A percentile compares a stretch with the other conserved stretches of the same genome.
Evolutionary conservation across 495 filamentous ascomycete genomes (phyloP).

Genomic region (Chlorociboria aeruginascens): DNA sequence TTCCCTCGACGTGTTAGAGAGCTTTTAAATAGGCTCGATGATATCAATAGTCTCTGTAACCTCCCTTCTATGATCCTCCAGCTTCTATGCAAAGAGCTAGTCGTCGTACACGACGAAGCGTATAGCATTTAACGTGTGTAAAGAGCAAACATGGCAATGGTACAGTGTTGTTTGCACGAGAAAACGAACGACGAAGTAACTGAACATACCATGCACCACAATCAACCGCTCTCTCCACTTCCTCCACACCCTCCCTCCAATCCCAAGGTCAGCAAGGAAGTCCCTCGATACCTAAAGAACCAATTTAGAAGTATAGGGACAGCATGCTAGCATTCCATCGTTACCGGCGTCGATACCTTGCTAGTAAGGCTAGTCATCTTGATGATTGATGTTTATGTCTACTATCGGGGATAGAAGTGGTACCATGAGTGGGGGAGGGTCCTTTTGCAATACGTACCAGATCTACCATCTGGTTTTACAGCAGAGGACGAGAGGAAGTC

Average conservation of each 20-base stretch:
- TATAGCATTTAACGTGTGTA: too few species aligned
- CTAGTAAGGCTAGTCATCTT: constrained; percentile 60
- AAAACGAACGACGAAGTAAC: background rate
- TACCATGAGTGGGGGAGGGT: too few species aligned
- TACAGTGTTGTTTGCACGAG: background rate
- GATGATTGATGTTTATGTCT: constrained; percentile 40
- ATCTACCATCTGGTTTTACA: too few species aligned
- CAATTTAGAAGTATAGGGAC: constrained; percentile 56
- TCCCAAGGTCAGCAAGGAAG: constrained; percentile 66
- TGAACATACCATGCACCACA: constrained; percentile 41
- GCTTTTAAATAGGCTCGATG: constrained; percentile 44
- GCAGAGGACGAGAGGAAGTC: too few species aligned
- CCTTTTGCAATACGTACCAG: too few species aligned
- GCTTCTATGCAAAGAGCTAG: constrained; percentile 26
- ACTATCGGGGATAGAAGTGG: constrained; percentile 1
- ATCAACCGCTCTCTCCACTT: constrained; percentile 28
- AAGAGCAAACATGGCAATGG: too few species aligned
- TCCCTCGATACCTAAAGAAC: constrained; percentile 67
- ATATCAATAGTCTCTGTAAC: constrained; percentile 35
- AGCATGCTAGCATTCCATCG: constrained; percentile 79
- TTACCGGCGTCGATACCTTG: constrained; percentile 53
- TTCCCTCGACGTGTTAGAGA: constrained; percentile 35
- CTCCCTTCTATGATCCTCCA: constrained; percentile 41
- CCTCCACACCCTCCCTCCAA: constrained; percentile 9
- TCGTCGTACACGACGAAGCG: too few species aligned